These are phyloP conservation scores for Wickerhamiella domercqiae DNA, from an alignment of 805 yeast species.

Conservation along the genomic window DNA sequence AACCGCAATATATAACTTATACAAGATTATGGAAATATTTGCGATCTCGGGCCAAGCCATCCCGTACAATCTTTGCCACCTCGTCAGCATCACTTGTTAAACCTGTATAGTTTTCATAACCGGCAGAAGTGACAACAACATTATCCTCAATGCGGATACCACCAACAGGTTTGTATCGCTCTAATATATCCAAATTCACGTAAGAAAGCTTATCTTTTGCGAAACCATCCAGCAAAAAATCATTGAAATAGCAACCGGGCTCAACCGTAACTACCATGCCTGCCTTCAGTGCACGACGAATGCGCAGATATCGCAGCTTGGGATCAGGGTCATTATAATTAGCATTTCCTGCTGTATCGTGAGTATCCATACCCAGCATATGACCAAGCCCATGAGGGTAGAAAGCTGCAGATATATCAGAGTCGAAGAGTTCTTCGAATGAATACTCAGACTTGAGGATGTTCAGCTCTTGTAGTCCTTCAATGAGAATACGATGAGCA, in stretches of 20 bases:
- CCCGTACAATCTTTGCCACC: conserved; percentile 57
- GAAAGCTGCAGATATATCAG: conserved; percentile 61
- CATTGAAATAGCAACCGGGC: conserved; percentile 87
- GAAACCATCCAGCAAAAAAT: conserved; percentile 44
- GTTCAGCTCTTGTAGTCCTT: conserved; percentile 57
- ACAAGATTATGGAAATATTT: conserved; percentile 46
- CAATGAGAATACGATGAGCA: conserved; percentile 66
- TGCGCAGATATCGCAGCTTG: conserved; percentile 57
- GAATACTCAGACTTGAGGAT: conserved; percentile 41
- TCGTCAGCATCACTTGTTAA: conserved; percentile 79
- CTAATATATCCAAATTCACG: conserved; percentile 50
- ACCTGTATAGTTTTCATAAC: conserved; percentile 66
- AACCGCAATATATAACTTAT: conserved; percentile 11
- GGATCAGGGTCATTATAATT: conserved; percentile 76
- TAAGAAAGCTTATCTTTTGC: conserved; percentile 29
- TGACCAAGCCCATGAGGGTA: conserved; percentile 97
- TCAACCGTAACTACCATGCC: conserved; percentile 89
- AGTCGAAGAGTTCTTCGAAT: conserved; percentile 50
- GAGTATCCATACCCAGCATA: conserved; percentile 85
- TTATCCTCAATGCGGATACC: conserved; percentile 97
- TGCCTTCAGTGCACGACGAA: conserved; percentile 53
- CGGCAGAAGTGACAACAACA: conserved; percentile 57
- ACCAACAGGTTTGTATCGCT: conserved; percentile 78
- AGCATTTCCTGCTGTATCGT: conserved; percentile 84
- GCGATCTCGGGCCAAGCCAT: conserved; percentile 45